Base-by-base conservation (phyloP, 305 asterid genomes). In the Withania somnifera region DNA sequence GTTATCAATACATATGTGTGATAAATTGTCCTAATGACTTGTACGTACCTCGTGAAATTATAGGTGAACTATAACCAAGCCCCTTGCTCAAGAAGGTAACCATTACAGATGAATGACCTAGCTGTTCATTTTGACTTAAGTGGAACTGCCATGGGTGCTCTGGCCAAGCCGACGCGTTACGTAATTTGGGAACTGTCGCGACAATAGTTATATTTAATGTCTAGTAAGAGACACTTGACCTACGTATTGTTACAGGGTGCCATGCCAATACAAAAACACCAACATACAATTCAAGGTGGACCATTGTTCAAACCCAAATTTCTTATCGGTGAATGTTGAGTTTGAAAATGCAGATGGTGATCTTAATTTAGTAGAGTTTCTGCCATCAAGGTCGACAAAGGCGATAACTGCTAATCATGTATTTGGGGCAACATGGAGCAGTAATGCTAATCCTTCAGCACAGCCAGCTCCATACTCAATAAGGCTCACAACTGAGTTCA, bases 341-440 rank as follows among this genome's bases (percentile, higher is more conserved):
- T 91, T 67, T 45, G 92, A 84, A 78, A 87, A 91, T 11, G 97
- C 94, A 6, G 87, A 82, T 2, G 98, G 98, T 2, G 84, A 82
- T 2, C 82, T 92, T 15, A 68, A 81, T 2, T 85, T 86, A 20
- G 95, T 91, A 2, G 92, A 89, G 78, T 85, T 92, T 30, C 84
- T 78, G 32, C 88, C 85, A 80, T 90, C 89, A 8, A 66, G 66
- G 51, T 58, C 89, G 1, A 89, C 86, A 42, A 54, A 73, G 40
- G n/a, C n/a, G 93, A 54, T 85, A 22, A 50, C 79, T 22, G 89
- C 91, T 94, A 86, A 88, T 50, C 89, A 45, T 57, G 90, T 91
- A 15, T 90, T 91, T 92, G 98, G 98, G 0, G 93, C 97, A 15
- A 91, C 91, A 47, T 91, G 91, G 93, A 91, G 88, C 84, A 40